A percentile compares a stretch with the other conserved stretches of the same genome.
phyloP scores from a whole-genome alignment of 2,329 filamentous ascomycete species.

The Scedosporium apiospermum region DNA sequence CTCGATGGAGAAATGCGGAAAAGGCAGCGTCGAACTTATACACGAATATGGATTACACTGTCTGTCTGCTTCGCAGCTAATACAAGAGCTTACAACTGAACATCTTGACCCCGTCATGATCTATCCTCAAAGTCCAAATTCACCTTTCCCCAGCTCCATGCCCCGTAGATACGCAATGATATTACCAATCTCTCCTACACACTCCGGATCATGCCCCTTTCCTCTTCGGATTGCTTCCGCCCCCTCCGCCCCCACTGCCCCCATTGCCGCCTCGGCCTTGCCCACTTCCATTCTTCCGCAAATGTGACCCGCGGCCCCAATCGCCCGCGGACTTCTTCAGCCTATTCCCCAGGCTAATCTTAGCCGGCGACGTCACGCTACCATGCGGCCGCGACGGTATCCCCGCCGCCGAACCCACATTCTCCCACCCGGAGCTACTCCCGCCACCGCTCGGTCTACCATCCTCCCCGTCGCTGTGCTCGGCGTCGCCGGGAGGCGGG shows the following conservation, averaged over 20 bases:
- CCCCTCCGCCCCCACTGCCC: neutral
- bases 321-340: conserved; percentile 3
- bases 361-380: conserved; percentile 1
- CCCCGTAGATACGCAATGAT: neutral
- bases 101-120: too few relatives aligned
- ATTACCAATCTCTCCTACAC: neutral
- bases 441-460: neutral
- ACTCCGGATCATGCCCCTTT: neutral
- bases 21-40: too few relatives aligned
- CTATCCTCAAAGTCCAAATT: too few relatives aligned
- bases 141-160: too few relatives aligned
- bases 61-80: too few relatives aligned
- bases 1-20: too few relatives aligned
- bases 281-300: neutral
- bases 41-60: too few relatives aligned
- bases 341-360: conserved; percentile 3
- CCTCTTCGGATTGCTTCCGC: neutral
- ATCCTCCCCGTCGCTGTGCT: neutral
- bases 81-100: too few relatives aligned
- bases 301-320: neutral
- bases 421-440: neutral
- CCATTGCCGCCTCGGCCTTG: neutral
- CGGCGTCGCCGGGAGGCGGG: neutral
- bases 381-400: neutral
- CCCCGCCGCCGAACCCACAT: neutral